These are phyloP conservation scores for Yamadazyma takamatsuzukensis DNA, from an alignment of 805 yeast species.

Conservation along the genomic window DNA sequence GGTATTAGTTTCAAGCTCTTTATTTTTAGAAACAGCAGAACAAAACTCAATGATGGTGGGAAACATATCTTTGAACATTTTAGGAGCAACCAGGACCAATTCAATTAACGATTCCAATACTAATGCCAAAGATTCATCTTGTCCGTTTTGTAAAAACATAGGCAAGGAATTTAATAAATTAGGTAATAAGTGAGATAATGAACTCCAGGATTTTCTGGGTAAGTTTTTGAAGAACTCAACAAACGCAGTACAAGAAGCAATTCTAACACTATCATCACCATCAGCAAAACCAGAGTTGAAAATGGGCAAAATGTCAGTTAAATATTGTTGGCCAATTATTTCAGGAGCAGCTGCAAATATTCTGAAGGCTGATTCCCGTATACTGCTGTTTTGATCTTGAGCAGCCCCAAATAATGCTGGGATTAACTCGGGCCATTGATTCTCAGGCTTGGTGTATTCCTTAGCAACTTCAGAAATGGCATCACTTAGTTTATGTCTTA, in stretches of 20 bases:
- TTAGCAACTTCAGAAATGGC: constrained; percentile 91
- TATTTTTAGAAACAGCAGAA: constrained; percentile 76
- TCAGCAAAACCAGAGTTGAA: constrained; percentile 83
- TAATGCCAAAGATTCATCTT: constrained; percentile 75
- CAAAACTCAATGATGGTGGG: constrained; percentile 83
- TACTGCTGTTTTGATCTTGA: constrained; percentile 50
- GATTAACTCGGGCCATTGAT: constrained; percentile 74
- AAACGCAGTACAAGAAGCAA: constrained; percentile 89
- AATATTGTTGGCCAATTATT: constrained; percentile 57
- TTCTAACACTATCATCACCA: constrained; percentile 73
- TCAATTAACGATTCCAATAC: constrained; percentile 90
- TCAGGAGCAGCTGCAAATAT: constrained; percentile 83
- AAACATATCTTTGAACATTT: constrained; percentile 89
- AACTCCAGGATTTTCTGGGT: constrained; percentile 76
- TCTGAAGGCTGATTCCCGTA: constrained; percentile 89
- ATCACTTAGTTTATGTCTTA: constrained; percentile 90
- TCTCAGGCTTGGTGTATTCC: constrained; percentile 49
- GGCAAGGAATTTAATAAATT: constrained; percentile 83
- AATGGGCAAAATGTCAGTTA: constrained; percentile 57
- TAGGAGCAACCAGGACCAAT: constrained; percentile 89
- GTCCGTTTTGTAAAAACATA: constrained; percentile 71
- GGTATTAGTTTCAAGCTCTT: constrained; percentile 72
- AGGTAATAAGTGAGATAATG: constrained; percentile 76
- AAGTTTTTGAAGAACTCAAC: constrained; percentile 81
- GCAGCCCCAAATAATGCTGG: constrained; percentile 72